phyloP scores from a whole-genome alignment of 2,329 filamentous ascomycete genomes.

The Trichophyton schoenleinii region DNA sequence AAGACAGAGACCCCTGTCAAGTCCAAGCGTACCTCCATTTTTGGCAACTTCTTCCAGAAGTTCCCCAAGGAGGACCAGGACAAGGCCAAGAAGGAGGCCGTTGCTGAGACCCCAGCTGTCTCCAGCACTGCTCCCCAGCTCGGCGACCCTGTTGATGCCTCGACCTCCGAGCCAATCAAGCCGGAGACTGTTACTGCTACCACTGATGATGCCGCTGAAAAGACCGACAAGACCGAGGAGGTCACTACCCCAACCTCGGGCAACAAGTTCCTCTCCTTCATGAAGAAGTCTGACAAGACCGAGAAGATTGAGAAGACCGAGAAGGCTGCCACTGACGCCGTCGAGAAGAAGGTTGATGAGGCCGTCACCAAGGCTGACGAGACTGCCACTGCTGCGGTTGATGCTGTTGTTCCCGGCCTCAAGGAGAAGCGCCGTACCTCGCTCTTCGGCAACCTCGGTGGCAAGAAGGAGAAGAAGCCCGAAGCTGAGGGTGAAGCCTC shows the following conservation, averaged over 20 bases:
- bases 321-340: constrained; percentile 11
- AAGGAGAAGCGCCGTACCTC: constrained; percentile 42
- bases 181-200: constrained; percentile 32
- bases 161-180: constrained; percentile 28
- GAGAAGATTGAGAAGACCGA: constrained; percentile 12
- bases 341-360: constrained; percentile 14
- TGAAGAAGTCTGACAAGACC: constrained; percentile 23
- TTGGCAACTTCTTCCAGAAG: constrained; percentile 68
- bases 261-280: constrained; percentile 22
- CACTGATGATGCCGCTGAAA: constrained; percentile 22
- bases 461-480: constrained; percentile 41
- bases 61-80: constrained; percentile 29
- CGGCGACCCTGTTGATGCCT: constrained; percentile 32
- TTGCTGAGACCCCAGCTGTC: constrained; percentile 36
- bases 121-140: constrained; percentile 39
- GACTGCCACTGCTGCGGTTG: constrained; percentile 18
- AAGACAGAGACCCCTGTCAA: constrained; percentile 40
- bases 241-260: constrained; percentile 19
- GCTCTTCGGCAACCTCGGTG: constrained; percentile 42
- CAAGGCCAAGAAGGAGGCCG: constrained; percentile 37
- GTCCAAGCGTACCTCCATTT: constrained; percentile 73
- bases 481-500: constrained; percentile 36
- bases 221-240: constrained; percentile 16
- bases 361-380: constrained; percentile 12
- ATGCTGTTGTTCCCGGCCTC: constrained; percentile 29